Evolutionary conservation across 805 yeast genomes (phyloP), one percentile per base, ranked within the genome.

Genomic region (Torulaspora delbrueckii): DNA sequence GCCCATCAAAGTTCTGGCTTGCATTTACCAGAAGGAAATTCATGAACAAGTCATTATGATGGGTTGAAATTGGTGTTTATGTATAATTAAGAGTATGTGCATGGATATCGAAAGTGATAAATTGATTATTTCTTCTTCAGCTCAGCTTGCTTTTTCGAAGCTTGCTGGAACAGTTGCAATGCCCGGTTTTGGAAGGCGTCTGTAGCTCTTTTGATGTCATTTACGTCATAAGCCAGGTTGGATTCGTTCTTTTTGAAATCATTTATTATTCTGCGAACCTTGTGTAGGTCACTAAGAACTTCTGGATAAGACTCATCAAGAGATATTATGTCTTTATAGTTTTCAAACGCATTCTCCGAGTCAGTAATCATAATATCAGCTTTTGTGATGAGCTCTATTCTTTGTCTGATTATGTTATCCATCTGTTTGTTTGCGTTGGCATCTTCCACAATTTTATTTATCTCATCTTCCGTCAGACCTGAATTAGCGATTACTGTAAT

Each of bases 21-120:
- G 96, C 97, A 1, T 93, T 93, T 67, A 86, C 96, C 32, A 82
- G 93, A 71, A 84, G 95, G 70, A 81, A 87, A 65, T 93, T 93
- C 66, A 93, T 93, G 99, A 93, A 93, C 71, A 87, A 90, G 68
- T 40, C 59, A 22, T 51, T 60, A 37, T 60, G 41, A 50, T 24
- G 25, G n/a, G 40, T n/a, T 19, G 36, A 22, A 5, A 37, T n/a
- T 12, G 10, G n/a, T 24, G 25, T 26, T 19, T 23, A 23, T 36
- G 35, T 45, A 41, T 42, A 31, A 8, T 4, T 31, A 31, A 31
- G 14, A 8, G 30, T 46, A 46, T 42, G 45, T 42, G 42, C 45
- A 37, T 40, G 42, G 37, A 43, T 31, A 14, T 27, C 28, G 28
- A 36, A 34, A 14, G 28, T 13, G 31, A 30, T 24, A 13, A 35